Evolutionary conservation across 2,329 filamentous ascomycete species (phyloP).

Genomic region (Nectriaceae sp.): DNA sequence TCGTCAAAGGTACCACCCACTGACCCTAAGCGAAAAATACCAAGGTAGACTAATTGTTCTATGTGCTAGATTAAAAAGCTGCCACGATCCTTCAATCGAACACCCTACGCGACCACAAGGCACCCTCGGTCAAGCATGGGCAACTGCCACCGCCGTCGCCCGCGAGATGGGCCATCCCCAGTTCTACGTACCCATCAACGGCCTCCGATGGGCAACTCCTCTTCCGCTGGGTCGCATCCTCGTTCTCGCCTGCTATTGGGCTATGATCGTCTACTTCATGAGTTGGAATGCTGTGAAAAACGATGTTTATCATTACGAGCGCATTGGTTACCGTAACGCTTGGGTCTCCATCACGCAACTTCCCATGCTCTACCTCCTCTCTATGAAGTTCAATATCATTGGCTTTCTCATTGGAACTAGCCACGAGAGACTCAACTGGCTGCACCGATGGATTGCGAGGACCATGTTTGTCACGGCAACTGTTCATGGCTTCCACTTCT

Average conservation of each 20-base stretch:
- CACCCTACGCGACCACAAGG: constrained; percentile 56
- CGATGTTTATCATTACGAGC: constrained; percentile 62
- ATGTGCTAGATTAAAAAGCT: constrained; percentile 46
- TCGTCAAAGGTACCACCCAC: constrained; percentile 42
- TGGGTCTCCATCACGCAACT: constrained; percentile 68
- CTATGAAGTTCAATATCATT: constrained; percentile 61
- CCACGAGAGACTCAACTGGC: constrained; percentile 72
- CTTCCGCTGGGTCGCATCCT: constrained; percentile 59
- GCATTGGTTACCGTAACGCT: constrained; percentile 67
- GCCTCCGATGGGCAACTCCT: constrained; percentile 58
- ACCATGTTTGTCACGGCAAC: constrained; percentile 69
- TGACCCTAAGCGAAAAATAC: no score
- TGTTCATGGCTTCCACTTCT: constrained; percentile 71
- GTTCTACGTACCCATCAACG: constrained; percentile 46
- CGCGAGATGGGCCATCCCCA: constrained; percentile 61
- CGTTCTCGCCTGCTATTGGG: constrained; percentile 58
- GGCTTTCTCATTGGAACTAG: constrained; percentile 62
- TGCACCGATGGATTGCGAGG: constrained; percentile 72
- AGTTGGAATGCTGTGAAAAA: constrained; percentile 45
- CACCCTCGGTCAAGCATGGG: constrained; percentile 52
- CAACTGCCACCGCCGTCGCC: constrained; percentile 57
- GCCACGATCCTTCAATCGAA: constrained; percentile 43
- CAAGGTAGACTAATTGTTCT: no score
- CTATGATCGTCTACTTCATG: constrained; percentile 60
- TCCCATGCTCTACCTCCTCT: constrained; percentile 63